Evolutionary conservation across 441 rosid species (phyloP), one percentile per base, ranked within the genome.

Genomic region (Jatropha multifida): DNA sequence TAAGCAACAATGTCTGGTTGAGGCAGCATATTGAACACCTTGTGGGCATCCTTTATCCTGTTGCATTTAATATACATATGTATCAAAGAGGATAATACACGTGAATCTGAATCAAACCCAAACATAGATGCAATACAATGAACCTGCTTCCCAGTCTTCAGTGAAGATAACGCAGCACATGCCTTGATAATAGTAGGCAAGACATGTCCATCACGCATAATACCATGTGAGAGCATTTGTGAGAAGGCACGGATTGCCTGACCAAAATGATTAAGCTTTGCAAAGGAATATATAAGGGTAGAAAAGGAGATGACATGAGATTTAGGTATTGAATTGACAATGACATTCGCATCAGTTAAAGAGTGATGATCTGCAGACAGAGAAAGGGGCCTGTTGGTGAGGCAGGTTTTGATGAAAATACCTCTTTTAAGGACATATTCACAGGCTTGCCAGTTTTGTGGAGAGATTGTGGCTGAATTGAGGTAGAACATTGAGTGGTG

Each of bases 131-230:
- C 69, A 8, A 82, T 15, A 38, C 86, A 81, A 75, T 88, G 90
- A 54, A 86, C 76, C 83, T 85, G 86, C 32, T 81, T 84, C 18
- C 90, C 88, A 0, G 61, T 42, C 38, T 59, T 68, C 63, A 83
- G 76, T 8, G 79, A 79, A 37, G 88, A 86, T 69, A 87, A 63
- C 10, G 81, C 86, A 52, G 88, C 85, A 64, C 89, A 87, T 2
- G 88, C 86, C 76, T 90, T 90, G 82, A 84, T 72, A 48, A 86
- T 56, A 76, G 81, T 85, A 27, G 92, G 90, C 70, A 90, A 78
- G 20, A 90, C 78, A 49, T 77, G 86, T 14, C 44, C 66, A 71
- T 88, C 90, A 0, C 87, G 89, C 52, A 75, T 49, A 64, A 88
- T 27, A 70, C 88, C 87, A 5, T 66, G 76, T 67, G 92, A 81